Conservation (phyloP, 352 stramenopile species). For the Phytophthora foliorum region DNA sequence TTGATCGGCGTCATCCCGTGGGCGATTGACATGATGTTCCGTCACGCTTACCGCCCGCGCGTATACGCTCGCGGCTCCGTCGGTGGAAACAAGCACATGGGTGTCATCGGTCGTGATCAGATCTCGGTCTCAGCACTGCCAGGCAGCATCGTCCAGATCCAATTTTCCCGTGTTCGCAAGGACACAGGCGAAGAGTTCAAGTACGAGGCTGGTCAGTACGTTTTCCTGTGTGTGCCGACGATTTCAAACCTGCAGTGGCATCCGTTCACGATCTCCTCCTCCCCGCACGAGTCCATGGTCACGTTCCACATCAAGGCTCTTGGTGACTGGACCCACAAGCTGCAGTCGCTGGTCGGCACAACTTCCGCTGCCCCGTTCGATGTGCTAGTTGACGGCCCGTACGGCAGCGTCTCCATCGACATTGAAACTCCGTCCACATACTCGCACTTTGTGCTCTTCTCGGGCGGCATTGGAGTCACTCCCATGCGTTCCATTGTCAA, state of each 20-base stretch:
- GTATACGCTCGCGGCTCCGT: slow-evolving; percentile 30
- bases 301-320: slow-evolving; percentile 69
- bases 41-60: slow-evolving; percentile 35
- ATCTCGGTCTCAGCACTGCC: slow-evolving; percentile 23
- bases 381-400: slow-evolving; percentile 54
- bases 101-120: slow-evolving; percentile 37
- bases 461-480: slow-evolving; percentile 55
- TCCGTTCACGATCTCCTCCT: slow-evolving; percentile 87
- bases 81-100: slow-evolving; percentile 27
- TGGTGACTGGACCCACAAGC: slow-evolving; percentile 70
- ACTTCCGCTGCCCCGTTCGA: slow-evolving; percentile 17
- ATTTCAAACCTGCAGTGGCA: slow-evolving; percentile 84
- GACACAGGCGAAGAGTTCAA: slow-evolving; percentile 48
- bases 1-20: slow-evolving; percentile 46
- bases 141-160: slow-evolving; percentile 44
- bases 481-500: slow-evolving; percentile 48
- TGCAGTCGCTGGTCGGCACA: slow-evolving; percentile 30
- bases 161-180: slow-evolving; percentile 48
- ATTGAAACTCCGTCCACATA: slow-evolving; percentile 44
- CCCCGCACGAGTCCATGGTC: slow-evolving; percentile 67
- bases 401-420: slow-evolving; percentile 39
- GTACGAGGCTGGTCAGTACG: slow-evolving; percentile 69
- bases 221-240: slow-evolving; percentile 79
- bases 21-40: slow-evolving; percentile 49
- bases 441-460: slow-evolving; percentile 53